Evolutionary conservation across 2,329 filamentous ascomycete genomes (phyloP).

Genomic region (Kalmusia sp.): DNA sequence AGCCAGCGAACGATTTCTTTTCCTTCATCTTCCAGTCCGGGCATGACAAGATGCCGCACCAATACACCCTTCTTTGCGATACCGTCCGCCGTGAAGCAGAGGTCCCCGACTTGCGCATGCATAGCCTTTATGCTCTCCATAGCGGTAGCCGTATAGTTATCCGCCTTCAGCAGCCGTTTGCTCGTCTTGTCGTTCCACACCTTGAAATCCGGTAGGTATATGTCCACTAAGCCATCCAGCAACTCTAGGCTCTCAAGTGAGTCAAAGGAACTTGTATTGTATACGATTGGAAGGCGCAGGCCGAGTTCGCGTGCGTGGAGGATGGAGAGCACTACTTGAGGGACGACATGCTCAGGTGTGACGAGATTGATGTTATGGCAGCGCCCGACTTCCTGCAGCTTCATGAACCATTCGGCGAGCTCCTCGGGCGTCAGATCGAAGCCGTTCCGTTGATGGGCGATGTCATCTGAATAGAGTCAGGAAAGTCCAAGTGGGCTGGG

Average conservation of each 20-base stretch:
- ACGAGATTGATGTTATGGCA: conserved; percentile 93
- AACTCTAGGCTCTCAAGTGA: conserved; percentile 74
- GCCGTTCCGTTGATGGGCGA: conserved; percentile 80
- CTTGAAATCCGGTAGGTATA: conserved; percentile 90
- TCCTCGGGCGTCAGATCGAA: conserved; percentile 81
- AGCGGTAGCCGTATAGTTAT: conserved; percentile 75
- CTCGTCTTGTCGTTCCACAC: conserved; percentile 74
- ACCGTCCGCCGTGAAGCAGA: conserved; percentile 82
- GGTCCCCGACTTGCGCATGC: conserved; percentile 81
- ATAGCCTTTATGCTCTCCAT: conserved; percentile 80
- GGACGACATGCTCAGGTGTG: conserved; percentile 86
- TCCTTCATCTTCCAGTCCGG: conserved; percentile 76
- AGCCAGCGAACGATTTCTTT: conserved; percentile 78
- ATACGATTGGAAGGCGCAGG: conserved; percentile 75
- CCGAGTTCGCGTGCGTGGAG: conserved; percentile 75
- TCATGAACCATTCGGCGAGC: conserved; percentile 82
- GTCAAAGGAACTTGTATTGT: conserved; percentile 86
- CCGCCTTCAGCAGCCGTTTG: conserved; percentile 76
- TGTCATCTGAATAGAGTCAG: conserved; percentile 74
- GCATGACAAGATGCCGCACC: conserved; percentile 85
- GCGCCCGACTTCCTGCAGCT: conserved; percentile 77
- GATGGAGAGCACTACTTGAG: conserved; percentile 80
- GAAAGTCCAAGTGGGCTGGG: conserved; percentile 49
- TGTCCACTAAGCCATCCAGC: conserved; percentile 81
- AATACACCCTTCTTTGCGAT: conserved; percentile 80